Evolutionary conservation across 1,284 basidiomycete genomes (phyloP).

Genomic region (Trametes pubescens): DNA sequence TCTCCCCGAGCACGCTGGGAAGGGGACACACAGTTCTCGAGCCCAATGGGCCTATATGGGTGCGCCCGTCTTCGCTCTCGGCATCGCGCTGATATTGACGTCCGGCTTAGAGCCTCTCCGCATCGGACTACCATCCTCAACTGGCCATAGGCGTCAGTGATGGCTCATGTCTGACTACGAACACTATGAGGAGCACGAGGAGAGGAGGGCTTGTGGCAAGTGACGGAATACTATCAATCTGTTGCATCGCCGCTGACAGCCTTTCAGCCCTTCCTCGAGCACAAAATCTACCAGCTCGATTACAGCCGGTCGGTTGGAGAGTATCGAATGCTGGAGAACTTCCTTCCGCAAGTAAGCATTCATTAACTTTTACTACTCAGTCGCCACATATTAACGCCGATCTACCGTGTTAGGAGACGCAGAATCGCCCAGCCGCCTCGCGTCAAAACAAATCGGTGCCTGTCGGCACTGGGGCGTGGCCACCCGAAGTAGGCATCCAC

Average conservation of each 20-base stretch:
- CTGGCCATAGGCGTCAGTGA: slow-evolving; percentile 84
- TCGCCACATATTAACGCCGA: neutral
- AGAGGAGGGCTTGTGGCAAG: slow-evolving; percentile 73
- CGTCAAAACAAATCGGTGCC: slow-evolving; percentile 44
- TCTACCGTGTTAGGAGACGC: slow-evolving; percentile 55
- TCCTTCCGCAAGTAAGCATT: slow-evolving; percentile 72
- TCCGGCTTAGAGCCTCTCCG: slow-evolving; percentile 63
- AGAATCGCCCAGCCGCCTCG: slow-evolving; percentile 56
- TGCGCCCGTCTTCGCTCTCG: slow-evolving; percentile 45
- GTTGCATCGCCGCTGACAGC: no score
- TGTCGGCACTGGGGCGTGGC: slow-evolving; percentile 74
- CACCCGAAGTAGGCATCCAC: slow-evolving; percentile 76
- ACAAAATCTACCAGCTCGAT: slow-evolving; percentile 88
- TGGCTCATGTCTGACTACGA: slow-evolving; percentile 79
- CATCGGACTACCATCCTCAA: slow-evolving; percentile 89
- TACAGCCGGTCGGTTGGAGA: slow-evolving; percentile 76
- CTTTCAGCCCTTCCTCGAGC: slow-evolving; percentile 74
- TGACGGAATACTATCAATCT: slow-evolving; percentile 12
- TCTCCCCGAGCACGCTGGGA: slow-evolving; percentile 76
- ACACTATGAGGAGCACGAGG: slow-evolving; percentile 71
- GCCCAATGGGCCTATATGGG: slow-evolving; percentile 83
- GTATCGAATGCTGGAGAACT: slow-evolving; percentile 85
- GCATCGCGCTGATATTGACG: neutral
- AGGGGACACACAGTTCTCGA: slow-evolving; percentile 77
- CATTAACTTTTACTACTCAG: neutral